Conservation (phyloP, 2,329 filamentous ascomycete species). For the Claviceps paspali region DNA sequence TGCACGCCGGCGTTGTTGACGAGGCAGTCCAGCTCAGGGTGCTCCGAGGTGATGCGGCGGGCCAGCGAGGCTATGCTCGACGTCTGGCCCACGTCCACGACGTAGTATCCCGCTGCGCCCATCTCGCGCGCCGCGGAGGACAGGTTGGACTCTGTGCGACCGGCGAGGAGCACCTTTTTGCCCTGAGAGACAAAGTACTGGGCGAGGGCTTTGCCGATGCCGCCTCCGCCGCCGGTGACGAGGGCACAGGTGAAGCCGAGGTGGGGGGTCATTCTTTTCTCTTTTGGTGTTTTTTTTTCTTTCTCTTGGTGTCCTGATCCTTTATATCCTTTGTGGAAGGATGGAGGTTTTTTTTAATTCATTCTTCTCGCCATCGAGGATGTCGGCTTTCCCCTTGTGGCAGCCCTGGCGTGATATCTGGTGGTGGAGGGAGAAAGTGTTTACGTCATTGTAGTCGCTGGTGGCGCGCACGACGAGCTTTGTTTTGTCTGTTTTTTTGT, state of each 20-base stretch:
- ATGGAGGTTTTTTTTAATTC: too few relatives aligned
- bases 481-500: too few relatives aligned
- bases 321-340: too few relatives aligned
- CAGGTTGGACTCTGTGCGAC: conserved; percentile 39
- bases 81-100: conserved; percentile 33
- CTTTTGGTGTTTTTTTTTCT: neutral
- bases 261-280: neutral
- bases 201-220: conserved; percentile 34
- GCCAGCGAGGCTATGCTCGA: conserved; percentile 28
- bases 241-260: conserved; percentile 29
- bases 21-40: conserved; percentile 37
- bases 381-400: too few relatives aligned
- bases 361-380: too few relatives aligned
- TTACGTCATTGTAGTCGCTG: too few relatives aligned
- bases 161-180: conserved; percentile 36
- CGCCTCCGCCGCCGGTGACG: conserved; percentile 34
- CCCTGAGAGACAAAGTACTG: conserved; percentile 29
- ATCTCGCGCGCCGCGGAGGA: conserved; percentile 26
- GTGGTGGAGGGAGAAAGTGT: too few relatives aligned
- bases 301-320: neutral
- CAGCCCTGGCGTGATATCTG: too few relatives aligned
- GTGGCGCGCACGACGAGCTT: too few relatives aligned
- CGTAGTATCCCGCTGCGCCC: conserved; percentile 33
- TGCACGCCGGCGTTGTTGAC: conserved; percentile 47
- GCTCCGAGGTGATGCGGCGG: conserved; percentile 26